Percentiles rank a stretch among this genome's conserved stretches.
Conservation (phyloP, 1,284 basidiomycete species). For the Exsudoporus floridanus region DNA sequence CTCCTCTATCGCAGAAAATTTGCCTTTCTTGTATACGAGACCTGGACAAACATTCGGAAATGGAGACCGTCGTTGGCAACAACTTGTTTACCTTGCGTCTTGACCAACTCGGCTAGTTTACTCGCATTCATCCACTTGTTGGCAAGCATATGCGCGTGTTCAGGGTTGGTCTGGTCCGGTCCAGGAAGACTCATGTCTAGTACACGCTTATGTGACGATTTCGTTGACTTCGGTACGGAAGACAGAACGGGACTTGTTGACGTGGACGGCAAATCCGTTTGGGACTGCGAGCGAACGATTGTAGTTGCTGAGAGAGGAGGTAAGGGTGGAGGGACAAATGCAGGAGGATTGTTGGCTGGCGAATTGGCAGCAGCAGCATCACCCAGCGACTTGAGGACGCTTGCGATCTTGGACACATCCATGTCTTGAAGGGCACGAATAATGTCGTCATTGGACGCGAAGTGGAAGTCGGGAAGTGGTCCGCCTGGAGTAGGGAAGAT, state of each 20-base stretch:
- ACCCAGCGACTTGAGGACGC: conserved; percentile 59
- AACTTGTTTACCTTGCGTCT: conserved; percentile 54
- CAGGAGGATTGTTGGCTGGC: conserved; percentile 31
- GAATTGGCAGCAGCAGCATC: conserved; percentile 52
- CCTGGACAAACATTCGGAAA: conserved; percentile 43
- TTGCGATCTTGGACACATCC: conserved; percentile 67
- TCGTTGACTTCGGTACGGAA: conserved; percentile 37
- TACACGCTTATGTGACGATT: conserved; percentile 35
- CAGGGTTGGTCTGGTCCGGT: conserved; percentile 39
- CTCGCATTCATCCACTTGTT: conserved; percentile 72
- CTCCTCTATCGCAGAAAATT: conserved; percentile 76
- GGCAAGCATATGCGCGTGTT: conserved; percentile 53
- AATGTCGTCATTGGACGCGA: conserved; percentile 69
- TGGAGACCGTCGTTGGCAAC: conserved; percentile 1
- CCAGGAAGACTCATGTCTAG: conserved; percentile 35
- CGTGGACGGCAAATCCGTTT: conserved; percentile 42
- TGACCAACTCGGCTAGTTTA: conserved; percentile 65
- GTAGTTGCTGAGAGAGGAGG: conserved; percentile 24
- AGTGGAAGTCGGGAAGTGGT: conserved; percentile 47
- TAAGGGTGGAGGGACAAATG: conserved; percentile 37
- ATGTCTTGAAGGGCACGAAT: conserved; percentile 67
- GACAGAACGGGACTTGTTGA: conserved; percentile 41
- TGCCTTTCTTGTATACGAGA: conserved; percentile 79
- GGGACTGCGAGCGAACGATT: conserved; percentile 19
- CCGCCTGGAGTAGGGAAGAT: conserved; percentile 33